Percentiles rank a stretch among this genome's conserved stretches.
phyloP scores from a whole-genome alignment of 129 eudicot species.

The Centella asiatica region DNA sequence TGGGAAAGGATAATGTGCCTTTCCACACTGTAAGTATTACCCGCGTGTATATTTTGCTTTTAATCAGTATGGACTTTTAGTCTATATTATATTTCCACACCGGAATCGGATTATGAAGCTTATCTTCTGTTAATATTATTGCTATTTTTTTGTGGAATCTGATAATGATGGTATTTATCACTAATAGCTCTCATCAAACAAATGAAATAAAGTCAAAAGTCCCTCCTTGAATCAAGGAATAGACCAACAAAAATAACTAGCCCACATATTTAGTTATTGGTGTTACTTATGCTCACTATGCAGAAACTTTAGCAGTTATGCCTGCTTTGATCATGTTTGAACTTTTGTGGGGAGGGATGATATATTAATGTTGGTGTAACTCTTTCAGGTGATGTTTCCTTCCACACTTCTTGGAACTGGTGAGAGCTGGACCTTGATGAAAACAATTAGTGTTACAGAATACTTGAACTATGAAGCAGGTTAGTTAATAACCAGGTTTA shows the following conservation, averaged over 20 bases:
- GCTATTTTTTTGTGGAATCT: too few relatives aligned
- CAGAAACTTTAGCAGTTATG: constrained; percentile 9
- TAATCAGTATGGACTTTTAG: neutral
- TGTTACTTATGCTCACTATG: neutral
- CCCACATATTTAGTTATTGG: too few relatives aligned
- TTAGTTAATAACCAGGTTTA: constrained; percentile 19
- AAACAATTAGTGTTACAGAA: constrained; percentile 87
- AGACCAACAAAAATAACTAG: too few relatives aligned
- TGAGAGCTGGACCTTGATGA: constrained; percentile 91
- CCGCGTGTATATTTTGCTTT: neutral
- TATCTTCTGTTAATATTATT: too few relatives aligned
- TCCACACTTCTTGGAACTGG: constrained; percentile 88
- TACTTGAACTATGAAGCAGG: constrained; percentile 92
- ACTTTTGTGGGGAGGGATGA: neutral
- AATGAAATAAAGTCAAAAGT: too few relatives aligned
- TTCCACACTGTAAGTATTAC: constrained; percentile 84
- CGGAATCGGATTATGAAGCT: too few relatives aligned
- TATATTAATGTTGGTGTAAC: neutral
- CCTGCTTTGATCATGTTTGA: neutral
- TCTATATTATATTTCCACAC: too few relatives aligned
- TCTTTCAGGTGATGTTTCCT: constrained; percentile 82
- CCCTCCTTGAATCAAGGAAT: too few relatives aligned
- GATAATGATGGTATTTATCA: too few relatives aligned
- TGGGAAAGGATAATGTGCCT: constrained; percentile 99
- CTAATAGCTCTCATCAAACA: too few relatives aligned